Evolutionary conservation across 202 grass and related monocot genomes (phyloP).

Genomic region (Saccharum hybrid): DNA sequence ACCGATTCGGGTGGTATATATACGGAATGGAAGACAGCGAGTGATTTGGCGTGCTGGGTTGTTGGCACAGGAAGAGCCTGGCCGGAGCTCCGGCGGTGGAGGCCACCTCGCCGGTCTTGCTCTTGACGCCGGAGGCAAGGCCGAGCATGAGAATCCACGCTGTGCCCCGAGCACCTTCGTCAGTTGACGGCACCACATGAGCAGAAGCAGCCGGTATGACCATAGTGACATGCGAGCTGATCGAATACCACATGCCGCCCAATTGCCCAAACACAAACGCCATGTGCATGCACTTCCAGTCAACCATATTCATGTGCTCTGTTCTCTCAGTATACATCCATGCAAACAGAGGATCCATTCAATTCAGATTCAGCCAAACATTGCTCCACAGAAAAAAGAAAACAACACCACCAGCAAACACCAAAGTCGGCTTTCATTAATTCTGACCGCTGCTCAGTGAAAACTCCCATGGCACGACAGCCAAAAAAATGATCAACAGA

Average conservation of each 20-base stretch:
- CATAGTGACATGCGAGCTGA: too few species aligned
- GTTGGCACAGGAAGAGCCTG: too few species aligned
- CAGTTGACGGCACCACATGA: not conserved
- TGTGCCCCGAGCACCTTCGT: slow-evolving; percentile 32
- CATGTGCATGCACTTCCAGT: too few species aligned
- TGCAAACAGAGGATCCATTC: not conserved
- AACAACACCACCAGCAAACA: not conserved
- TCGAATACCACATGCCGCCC: too few species aligned
- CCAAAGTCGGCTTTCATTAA: not conserved
- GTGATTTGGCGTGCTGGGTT: too few species aligned
- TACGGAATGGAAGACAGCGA: too few species aligned
- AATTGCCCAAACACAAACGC: too few species aligned
- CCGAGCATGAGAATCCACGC: slow-evolving; percentile 37
- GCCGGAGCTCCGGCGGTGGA: too few species aligned
- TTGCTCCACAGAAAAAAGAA: not conserved
- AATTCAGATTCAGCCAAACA: not conserved
- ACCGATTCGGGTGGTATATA: too few species aligned
- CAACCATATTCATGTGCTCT: not conserved
- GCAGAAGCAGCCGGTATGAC: too few species aligned
- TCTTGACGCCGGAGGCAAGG: slow-evolving; percentile 52
- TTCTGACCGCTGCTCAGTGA: not conserved
- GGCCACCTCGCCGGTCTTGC: too few species aligned
- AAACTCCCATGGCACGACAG: not conserved
- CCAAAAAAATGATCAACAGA: slow-evolving; percentile 34
- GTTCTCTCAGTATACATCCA: not conserved